Conservation (phyloP, 2,329 filamentous ascomycete genomes). For the Plectosphaerella plurivora region DNA sequence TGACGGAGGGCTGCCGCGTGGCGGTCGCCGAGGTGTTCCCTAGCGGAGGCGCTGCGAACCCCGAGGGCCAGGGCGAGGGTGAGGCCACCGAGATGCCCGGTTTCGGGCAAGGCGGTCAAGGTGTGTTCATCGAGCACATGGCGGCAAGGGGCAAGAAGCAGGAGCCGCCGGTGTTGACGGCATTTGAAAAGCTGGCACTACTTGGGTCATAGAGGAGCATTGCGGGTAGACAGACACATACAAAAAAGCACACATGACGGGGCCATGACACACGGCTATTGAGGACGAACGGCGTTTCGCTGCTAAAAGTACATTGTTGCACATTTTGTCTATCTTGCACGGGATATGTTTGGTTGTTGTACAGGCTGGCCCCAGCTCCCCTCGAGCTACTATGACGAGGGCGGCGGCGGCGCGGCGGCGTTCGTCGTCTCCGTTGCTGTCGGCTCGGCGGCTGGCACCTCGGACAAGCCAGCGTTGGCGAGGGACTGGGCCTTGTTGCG, state of each 20-base stretch:
- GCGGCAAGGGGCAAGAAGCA: conserved; percentile 39
- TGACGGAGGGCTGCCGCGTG: conserved; percentile 63
- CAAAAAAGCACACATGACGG: neutral
- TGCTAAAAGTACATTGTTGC: conserved; percentile 14
- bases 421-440: neutral
- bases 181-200: conserved; percentile 44
- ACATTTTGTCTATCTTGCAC: conserved; percentile 5
- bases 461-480: conserved; percentile 30
- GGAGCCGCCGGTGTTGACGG: conserved; percentile 43
- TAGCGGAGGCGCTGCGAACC: neutral
- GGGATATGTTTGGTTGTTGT: neutral
- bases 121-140: conserved; percentile 47
- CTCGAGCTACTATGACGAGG: neutral
- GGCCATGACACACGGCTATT: too few relatives aligned
- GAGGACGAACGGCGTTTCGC: conserved; percentile 3
- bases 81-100: conserved; percentile 16
- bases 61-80: neutral
- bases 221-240: neutral
- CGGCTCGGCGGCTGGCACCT: conserved; percentile 22
- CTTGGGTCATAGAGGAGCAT: conserved; percentile 32
- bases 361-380: neutral
- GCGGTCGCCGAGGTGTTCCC: conserved; percentile 69
- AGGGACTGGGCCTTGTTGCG: conserved; percentile 41
- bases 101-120: conserved; percentile 41
- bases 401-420: neutral